Conservation (phyloP, 1,139 yeast species). For the Saccharomyces hybrid region DNA sequence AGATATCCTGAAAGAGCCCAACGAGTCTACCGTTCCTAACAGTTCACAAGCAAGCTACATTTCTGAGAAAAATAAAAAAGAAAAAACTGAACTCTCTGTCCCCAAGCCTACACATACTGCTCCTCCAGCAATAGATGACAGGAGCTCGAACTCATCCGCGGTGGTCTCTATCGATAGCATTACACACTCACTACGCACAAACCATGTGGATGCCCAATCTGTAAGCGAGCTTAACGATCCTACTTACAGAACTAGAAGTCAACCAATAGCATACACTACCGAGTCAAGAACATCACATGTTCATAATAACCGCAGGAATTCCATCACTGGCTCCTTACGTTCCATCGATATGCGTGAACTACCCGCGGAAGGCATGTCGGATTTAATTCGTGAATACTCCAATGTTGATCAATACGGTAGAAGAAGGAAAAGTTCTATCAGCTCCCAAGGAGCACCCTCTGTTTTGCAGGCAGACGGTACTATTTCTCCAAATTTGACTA, state of each 20-base stretch:
- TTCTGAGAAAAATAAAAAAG: background rate
- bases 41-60: background rate
- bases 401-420: conserved; percentile 35
- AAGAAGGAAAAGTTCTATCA: conserved; percentile 16
- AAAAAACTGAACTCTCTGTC: background rate
- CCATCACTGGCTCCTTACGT: conserved; percentile 5
- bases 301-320: conserved; percentile 4
- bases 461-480: conserved; percentile 1
- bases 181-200: background rate
- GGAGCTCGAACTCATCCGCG: background rate
- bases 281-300: conserved; percentile 1
- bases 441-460: conserved; percentile 4
- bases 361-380: conserved; percentile 35
- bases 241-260: conserved; percentile 14
- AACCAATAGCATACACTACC: conserved; percentile 20
- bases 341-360: conserved; percentile 5
- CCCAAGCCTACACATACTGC: background rate
- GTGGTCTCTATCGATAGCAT: background rate
- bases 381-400: conserved; percentile 56
- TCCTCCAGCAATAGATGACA: background rate
- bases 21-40: background rate
- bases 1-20: conserved; percentile 3
- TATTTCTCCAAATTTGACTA: background rate
- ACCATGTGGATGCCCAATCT: background rate
- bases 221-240: background rate